Evolutionary conservation across 2,329 filamentous ascomycete species (phyloP).

Genomic region (Fusarium sp.): DNA sequence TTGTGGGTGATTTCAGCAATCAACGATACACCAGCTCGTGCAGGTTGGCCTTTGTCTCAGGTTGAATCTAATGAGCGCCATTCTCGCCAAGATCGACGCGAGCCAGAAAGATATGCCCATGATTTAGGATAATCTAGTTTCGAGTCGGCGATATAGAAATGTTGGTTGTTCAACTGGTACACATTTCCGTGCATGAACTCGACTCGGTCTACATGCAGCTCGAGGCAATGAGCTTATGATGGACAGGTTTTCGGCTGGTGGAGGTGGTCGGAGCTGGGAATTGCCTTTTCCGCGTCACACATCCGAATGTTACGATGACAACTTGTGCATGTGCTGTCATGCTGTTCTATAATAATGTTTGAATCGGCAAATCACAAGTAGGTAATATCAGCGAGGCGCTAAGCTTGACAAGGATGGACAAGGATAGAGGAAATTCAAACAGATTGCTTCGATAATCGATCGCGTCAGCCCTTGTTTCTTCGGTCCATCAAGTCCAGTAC

Average conservation of each 20-base stretch:
- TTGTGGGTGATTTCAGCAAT: neutral
- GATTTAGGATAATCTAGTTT: neutral
- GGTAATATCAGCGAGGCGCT: conserved; percentile 13
- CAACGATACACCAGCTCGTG: neutral
- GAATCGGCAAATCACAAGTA: neutral
- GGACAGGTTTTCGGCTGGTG: neutral
- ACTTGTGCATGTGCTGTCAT: conserved; percentile 19
- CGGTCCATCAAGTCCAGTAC: neutral
- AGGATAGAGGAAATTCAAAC: neutral
- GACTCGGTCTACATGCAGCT: conserved; percentile 1
- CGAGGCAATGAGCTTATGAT: neutral
- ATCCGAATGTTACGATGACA: conserved; percentile 18
- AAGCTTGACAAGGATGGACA: neutral
- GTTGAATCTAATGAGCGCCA: conserved; percentile 24
- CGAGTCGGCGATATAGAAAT: neutral
- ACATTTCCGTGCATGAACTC: neutral
- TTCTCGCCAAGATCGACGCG: conserved; percentile 11
- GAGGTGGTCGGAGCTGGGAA: conserved; percentile 1
- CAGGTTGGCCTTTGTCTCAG: conserved; percentile 26
- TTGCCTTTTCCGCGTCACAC: conserved; percentile 23
- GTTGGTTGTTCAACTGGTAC: neutral
- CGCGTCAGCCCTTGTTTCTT: conserved; percentile 4
- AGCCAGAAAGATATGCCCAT: conserved; percentile 2
- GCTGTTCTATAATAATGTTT: conserved; percentile 15
- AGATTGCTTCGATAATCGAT: conserved; percentile 25